Evolutionary conservation across 805 yeast genomes (phyloP), one percentile per base, ranked within the genome.

Genomic region (Schwanniomyces pseudopolymorphus): DNA sequence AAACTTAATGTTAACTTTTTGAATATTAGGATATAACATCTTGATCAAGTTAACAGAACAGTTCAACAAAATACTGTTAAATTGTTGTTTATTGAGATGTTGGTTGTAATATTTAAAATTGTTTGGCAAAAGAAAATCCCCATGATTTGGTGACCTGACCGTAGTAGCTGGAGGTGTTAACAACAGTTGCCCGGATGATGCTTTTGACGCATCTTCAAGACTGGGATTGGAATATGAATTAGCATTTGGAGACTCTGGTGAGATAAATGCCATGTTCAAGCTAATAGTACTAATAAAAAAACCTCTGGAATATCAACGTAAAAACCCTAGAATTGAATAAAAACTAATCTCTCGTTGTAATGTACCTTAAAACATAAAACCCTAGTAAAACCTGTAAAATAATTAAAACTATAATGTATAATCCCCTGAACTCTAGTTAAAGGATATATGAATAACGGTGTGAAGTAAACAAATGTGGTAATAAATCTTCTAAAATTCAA

Each of bases 41-140:
- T 66, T 69, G 39, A 70, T 51, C 48, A 72, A 60, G 43, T 67
- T 67, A 36, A 69, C 51, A 5, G 69, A 55, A 42, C 70, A 61
- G 52, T 70, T 69, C 37, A 70, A 59, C 43, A 72, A 60, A 33
- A 70, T 67, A 28, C 62, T 55, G 58, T 72, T 72, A 54, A 72
- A 72, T 53, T 72, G 75, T 27, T 55, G 49, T 55, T 72, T 72
- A 53, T 66, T 70, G 42, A 72, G 54, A 48, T 69, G 65, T 44
- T 62, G 62, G 44, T 67, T 65, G 58, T 72, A 72, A 54, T 72
- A 72, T 45, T 66, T 61, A 54, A 60, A 63, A 55, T 71, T 64
- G 55, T 69, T 70, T 16, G 77, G 77, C 16, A 35, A 41, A 11
- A 40, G 13, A 3, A 11, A 10, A 28, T 35, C 46, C 35, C 28